Base-by-base conservation (phyloP, 2,329 filamentous ascomycete species). In the Xylaria multiplex region DNA sequence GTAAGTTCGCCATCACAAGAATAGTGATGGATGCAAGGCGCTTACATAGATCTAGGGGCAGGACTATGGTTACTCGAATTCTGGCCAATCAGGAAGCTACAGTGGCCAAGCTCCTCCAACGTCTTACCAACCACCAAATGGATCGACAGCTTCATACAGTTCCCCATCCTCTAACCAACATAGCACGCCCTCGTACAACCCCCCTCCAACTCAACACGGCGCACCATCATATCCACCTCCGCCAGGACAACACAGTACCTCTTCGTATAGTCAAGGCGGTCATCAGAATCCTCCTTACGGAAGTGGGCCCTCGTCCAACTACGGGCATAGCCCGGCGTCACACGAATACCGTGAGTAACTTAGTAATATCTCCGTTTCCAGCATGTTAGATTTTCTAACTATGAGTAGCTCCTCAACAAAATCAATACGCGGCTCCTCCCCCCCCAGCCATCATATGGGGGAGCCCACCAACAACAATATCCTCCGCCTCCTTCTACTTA, bases 61-160 rank as follows among this genome's bases (percentile, higher is more conserved):
- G 69, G 86, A 84, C 73, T 92, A 86, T 74, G 90, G 88, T 37
- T 91, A 91, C 76, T 87, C 86, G 24, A 85, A 85, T 72, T 77
- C 82, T 3, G 84, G 83, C 49, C 81, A 84, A 49, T 76, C 83
- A 67, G 84, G 85, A 50, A 82, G 83, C 43, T 92, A 91, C 76
- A 84, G 81, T 66, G 90, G 88, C 62, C 82, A 86, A 63, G 87
- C 89, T 45, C 90, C 90, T 13, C 85, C 87, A n/a, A 77, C 84
- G 14, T 84, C 86, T 6, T 90, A 90, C 75, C 85, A 89, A 71
- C 79, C 82, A 32, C 71, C 76, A 57, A 71, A 59, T 59, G 64
- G 69, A 54, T 68, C 77, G 53, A 70, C 75, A 37, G 60, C 72
- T 42, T 62, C 77, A 50, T 76, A 77, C 60, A 74, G 69, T 65